These are phyloP conservation scores for Globisporangium paddicum DNA, from an alignment of 352 stramenopile genomes.

Conservation along the genomic window DNA sequence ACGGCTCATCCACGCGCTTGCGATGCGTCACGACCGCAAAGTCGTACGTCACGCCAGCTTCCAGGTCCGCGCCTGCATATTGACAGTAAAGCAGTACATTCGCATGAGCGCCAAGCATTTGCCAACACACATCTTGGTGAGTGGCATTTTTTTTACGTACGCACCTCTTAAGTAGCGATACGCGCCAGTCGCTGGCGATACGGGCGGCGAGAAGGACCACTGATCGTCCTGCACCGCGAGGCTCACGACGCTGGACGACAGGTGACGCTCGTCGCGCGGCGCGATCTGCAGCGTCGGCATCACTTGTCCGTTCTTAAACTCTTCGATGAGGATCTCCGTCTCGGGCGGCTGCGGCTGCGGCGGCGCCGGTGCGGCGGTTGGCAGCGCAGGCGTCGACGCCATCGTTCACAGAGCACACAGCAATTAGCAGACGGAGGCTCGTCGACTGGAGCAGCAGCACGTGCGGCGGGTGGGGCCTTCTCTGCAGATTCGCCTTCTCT, in stretches of 20 bases:
- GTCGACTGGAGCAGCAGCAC: no score
- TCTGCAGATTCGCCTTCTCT: no score
- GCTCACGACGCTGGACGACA: constrained; percentile 44
- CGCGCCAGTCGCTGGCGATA: constrained; percentile 28
- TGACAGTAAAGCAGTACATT: background rate
- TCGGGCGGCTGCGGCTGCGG: background rate
- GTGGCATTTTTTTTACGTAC: background rate
- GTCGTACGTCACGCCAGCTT: constrained; percentile 46
- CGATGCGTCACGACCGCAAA: constrained; percentile 74
- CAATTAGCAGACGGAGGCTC: no score
- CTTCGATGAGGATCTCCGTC: constrained; percentile 12
- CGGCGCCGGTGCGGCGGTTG: background rate
- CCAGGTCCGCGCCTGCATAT: constrained; percentile 32
- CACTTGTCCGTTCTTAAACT: constrained; percentile 1
- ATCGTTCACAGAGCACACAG: no score
- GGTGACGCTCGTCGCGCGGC: constrained; percentile 26
- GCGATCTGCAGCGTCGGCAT: constrained; percentile 2
- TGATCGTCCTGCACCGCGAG: constrained; percentile 56
- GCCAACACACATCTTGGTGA: background rate
- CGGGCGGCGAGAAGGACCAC: constrained; percentile 43
- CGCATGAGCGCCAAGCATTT: no score
- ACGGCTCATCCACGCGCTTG: constrained; percentile 19
- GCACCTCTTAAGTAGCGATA: constrained; percentile 55
- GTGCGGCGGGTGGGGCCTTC: no score
- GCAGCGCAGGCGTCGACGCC: background rate